Evolutionary conservation across 2,329 filamentous ascomycete genomes (phyloP).

Genomic region (Botrytis porri): DNA sequence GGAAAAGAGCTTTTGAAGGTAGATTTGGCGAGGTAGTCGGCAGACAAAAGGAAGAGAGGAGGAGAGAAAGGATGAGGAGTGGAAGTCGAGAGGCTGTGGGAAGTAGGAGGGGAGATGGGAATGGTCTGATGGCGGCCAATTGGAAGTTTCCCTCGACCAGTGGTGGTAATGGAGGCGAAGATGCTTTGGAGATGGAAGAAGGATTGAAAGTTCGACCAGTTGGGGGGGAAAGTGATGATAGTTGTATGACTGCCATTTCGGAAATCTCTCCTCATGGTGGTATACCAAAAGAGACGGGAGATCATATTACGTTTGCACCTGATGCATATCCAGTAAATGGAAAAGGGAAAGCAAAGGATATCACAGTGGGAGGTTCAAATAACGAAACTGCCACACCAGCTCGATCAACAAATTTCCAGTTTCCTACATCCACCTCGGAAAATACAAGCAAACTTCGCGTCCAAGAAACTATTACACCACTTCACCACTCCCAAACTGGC

Average conservation of each 20-base stretch:
- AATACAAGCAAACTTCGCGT: not conserved
- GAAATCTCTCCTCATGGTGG: not conserved
- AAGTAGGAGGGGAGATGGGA: not conserved
- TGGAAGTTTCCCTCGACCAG: not conserved
- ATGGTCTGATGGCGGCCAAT: not conserved
- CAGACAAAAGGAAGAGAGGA: not conserved
- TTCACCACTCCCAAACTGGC: not conserved
- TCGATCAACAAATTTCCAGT: not conserved
- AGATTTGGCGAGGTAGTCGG: constrained; percentile 46
- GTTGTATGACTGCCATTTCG: constrained; percentile 1
- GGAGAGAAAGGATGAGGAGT: not conserved
- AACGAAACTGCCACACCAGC: not conserved
- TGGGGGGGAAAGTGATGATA: not conserved
- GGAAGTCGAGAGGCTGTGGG: not conserved
- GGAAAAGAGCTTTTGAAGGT: constrained; percentile 60
- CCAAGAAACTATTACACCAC: not conserved
- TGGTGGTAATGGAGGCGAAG: not conserved
- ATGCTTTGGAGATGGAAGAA: not conserved
- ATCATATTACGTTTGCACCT: constrained; percentile 14
- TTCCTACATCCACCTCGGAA: not conserved
- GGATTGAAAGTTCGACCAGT: not conserved
- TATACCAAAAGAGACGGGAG: not conserved
- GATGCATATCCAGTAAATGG: not conserved
- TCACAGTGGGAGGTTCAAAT: not conserved
- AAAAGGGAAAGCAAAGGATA: not conserved